Evolutionary conservation across 495 filamentous ascomycete genomes (phyloP).

Genomic region (Letharia columbiana): DNA sequence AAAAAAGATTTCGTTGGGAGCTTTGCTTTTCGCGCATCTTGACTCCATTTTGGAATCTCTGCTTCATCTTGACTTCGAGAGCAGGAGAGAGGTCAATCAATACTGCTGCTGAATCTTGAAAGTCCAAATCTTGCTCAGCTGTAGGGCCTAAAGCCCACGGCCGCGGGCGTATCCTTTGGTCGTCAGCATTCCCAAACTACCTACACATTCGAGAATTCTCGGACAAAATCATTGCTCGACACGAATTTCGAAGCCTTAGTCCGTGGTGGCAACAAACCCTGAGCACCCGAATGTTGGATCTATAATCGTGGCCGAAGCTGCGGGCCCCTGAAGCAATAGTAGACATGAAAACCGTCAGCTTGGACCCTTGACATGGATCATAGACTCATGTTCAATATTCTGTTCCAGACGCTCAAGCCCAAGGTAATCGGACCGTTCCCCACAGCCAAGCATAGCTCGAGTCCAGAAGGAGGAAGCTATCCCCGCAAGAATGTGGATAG

Average conservation of each 20-base stretch:
- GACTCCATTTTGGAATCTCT: no score
- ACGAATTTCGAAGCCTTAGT: background rate
- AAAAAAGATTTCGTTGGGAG: background rate
- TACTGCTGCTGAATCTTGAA: background rate
- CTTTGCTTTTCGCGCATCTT: no score
- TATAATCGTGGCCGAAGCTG: background rate
- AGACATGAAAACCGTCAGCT: background rate
- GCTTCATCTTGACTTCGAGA: no score
- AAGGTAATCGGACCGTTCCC: background rate
- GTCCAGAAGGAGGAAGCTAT: background rate
- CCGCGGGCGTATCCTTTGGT: background rate
- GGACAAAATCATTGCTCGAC: no score
- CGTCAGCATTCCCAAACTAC: background rate
- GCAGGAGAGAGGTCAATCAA: no score
- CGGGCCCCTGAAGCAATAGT: background rate
- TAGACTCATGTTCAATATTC: no score
- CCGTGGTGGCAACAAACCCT: background rate
- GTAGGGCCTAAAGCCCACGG: background rate
- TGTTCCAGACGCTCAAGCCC: background rate
- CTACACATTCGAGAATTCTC: no score
- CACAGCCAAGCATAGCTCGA: background rate
- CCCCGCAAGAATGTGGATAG: background rate
- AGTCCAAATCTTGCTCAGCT: background rate
- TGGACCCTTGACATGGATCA: background rate
- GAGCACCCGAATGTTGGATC: background rate